Evolutionary conservation across 495 filamentous ascomycete species (phyloP), one percentile per base, ranked within the genome.

Genomic region (Penicillium nucicola): DNA sequence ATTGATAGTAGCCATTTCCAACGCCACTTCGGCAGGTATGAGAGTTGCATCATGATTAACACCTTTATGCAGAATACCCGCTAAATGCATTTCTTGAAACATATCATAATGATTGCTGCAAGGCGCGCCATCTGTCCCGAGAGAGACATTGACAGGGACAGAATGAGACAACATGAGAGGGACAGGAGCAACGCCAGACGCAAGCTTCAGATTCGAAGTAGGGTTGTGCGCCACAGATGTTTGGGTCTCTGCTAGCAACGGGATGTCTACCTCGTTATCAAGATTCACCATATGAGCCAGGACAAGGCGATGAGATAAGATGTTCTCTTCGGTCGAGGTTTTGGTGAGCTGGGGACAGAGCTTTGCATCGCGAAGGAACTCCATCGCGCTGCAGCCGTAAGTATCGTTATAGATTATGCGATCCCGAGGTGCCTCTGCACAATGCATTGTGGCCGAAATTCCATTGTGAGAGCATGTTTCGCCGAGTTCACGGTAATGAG

Each of bases 1-100:
- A 33, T 67, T 67, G 42, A 74, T 70, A 1, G 70, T 74, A 0
- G 68, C 70, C 64, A 71, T 69, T 47, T 72, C 70, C 20, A 74
- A 35, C 3, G 67, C 67, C 3, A 51, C 47, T 41, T 74, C 69
- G 1, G 68, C 69, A 0, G 68, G 60, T 12, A 72, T 53, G 12
- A 72, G 46, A 9, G 52, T 64, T 3, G 71, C 68, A 34, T 74
- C 63, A 22, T 64, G 60, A 10, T 55, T 57, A 4, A 60, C 56
- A 2, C 67, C 69, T 50, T 74, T 74, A 50, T 74, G 71, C 20
- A 74, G 54, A 14, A 74, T 72, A 5, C 44, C 62, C 0, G 70
- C 66, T 12, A 74, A 39, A 37, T 68, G 68, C 66, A 71, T 71
- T 32, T 74, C 71, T 42, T 71, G 68, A 14, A 74, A 54, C 45